phyloP scores from a whole-genome alignment of 805 yeast species.

The Maudiozyma turicensis region DNA sequence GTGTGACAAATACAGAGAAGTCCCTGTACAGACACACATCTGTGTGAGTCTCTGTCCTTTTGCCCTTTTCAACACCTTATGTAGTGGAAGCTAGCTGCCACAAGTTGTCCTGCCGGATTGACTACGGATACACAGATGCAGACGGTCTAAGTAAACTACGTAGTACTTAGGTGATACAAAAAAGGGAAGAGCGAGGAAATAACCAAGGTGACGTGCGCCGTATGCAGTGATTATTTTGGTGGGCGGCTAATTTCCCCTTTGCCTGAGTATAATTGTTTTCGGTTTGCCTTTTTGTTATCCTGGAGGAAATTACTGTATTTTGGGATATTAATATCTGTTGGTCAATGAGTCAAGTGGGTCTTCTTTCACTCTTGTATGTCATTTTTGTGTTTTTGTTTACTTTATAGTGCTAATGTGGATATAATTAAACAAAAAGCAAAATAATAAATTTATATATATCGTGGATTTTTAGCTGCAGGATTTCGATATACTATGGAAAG shows the following conservation, averaged over 20 bases:
- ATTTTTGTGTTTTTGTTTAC: not conserved
- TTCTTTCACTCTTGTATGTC: not conserved
- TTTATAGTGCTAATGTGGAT: not conserved
- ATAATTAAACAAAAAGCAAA: not conserved
- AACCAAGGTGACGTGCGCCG: not conserved
- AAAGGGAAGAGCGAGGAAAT: not conserved
- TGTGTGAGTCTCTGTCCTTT: too few relatives aligned
- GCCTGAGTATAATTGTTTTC: too few relatives aligned
- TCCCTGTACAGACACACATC: too few relatives aligned
- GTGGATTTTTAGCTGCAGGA: too few relatives aligned
- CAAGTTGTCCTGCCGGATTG: too few relatives aligned
- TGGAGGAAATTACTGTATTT: not conserved
- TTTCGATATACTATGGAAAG: too few relatives aligned
- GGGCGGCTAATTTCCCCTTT: not conserved
- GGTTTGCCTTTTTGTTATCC: too few relatives aligned
- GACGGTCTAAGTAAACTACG: not conserved
- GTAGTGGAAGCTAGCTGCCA: not conserved
- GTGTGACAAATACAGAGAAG: not conserved
- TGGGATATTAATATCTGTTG: not conserved
- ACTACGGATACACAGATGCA: too few relatives aligned
- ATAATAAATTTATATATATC: too few relatives aligned
- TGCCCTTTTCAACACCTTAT: too few relatives aligned
- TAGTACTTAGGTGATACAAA: not conserved
- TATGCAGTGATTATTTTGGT: not conserved
- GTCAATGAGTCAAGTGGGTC: not conserved